phyloP scores from a whole-genome alignment of 164 flowering plant species.

The Berberis thunbergii region DNA sequence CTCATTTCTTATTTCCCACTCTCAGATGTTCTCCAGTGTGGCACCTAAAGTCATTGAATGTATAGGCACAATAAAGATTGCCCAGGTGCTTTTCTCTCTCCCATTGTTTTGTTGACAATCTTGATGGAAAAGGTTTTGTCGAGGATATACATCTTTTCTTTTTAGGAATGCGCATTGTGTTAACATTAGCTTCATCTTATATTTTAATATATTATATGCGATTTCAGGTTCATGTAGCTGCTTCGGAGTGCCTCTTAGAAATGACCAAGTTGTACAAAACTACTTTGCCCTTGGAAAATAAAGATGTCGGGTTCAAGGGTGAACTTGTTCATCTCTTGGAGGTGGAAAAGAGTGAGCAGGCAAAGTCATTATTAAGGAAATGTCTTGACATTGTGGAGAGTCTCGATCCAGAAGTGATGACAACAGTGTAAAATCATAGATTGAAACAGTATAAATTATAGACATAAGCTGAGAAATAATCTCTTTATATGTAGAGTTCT shows the following conservation, averaged over 20 bases:
- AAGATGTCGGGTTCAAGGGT: conserved; percentile 29
- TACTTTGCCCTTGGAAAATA: conserved; percentile 13
- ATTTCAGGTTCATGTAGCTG: conserved; percentile 70
- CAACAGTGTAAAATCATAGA: conserved; percentile 2
- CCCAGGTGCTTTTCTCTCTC: conserved; percentile 51
- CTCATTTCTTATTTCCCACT: conserved; percentile 10
- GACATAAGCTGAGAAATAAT: too few species aligned
- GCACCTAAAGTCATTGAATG: conserved; percentile 58
- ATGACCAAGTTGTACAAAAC: conserved; percentile 28
- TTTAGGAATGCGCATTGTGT: neutral
- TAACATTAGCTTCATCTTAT: neutral
- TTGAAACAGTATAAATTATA: too few species aligned
- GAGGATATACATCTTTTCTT: neutral
- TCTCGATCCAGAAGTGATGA: conserved; percentile 8
- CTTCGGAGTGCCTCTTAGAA: conserved; percentile 80
- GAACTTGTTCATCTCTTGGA: conserved; percentile 55
- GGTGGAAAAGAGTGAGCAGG: conserved; percentile 69
- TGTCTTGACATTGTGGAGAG: conserved; percentile 43
- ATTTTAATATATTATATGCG: neutral
- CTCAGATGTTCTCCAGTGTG: conserved; percentile 45
- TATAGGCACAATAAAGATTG: conserved; percentile 64
- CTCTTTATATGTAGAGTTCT: too few species aligned
- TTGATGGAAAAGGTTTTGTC: neutral
- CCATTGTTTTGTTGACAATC: too few species aligned
- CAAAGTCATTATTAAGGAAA: conserved; percentile 52